phyloP scores from a whole-genome alignment of 2,329 filamentous ascomycete species.

The Hysterium pulicare region DNA sequence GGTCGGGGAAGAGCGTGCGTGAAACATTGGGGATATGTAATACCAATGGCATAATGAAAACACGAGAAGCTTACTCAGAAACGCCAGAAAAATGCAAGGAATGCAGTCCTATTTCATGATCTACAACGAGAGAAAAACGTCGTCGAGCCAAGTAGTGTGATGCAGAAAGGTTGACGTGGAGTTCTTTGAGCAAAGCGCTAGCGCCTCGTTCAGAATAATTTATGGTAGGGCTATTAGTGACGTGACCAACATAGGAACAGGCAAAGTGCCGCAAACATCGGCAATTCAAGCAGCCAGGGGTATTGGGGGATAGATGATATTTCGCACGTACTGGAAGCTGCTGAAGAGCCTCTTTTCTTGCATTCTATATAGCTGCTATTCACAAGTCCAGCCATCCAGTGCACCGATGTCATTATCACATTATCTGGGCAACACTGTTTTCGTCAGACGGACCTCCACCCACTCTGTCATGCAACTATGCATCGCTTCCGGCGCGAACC shows the following conservation, averaged over 20 bases:
- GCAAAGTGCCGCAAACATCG: not conserved
- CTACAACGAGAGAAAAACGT: not conserved
- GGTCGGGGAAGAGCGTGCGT: no score
- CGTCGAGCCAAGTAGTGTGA: not conserved
- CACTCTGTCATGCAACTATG: conserved; percentile 29
- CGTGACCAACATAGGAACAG: not conserved
- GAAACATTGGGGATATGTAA: no score
- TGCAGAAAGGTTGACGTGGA: conserved; percentile 29
- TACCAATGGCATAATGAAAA: not conserved
- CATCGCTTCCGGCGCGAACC: conserved; percentile 18
- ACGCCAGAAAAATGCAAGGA: not conserved
- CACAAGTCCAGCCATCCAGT: not conserved
- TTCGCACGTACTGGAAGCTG: no score
- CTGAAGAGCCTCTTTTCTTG: not conserved
- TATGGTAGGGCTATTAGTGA: no score
- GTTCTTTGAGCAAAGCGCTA: conserved; percentile 19
- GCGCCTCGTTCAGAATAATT: no score
- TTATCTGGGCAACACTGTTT: not conserved
- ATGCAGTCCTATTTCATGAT: conserved; percentile 11
- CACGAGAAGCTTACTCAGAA: not conserved
- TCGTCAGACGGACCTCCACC: conserved; percentile 18
- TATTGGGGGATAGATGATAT: not conserved
- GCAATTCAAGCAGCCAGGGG: no score
- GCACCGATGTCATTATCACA: conserved; percentile 1
- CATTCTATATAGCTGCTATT: conserved; percentile 2